phyloP scores from a whole-genome alignment of 495 filamentous ascomycete species.

The Lentithecium fluviatile region DNA sequence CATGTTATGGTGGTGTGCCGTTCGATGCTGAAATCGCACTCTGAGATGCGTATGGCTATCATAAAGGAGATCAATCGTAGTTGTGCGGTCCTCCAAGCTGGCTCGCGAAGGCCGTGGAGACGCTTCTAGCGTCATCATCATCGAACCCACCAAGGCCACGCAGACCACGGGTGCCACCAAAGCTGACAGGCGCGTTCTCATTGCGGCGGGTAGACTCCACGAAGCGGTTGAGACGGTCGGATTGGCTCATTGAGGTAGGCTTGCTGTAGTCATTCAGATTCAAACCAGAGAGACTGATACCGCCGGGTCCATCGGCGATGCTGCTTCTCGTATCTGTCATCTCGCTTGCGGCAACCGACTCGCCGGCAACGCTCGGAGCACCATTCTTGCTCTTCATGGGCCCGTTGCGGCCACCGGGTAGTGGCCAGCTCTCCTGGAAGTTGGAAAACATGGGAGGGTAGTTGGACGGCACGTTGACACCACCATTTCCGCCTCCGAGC shows the following conservation, averaged over 20 bases:
- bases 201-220: slow-evolving; percentile 75
- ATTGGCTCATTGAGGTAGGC: slow-evolving; percentile 80
- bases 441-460: slow-evolving; percentile 95
- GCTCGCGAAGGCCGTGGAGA: slow-evolving; percentile 93
- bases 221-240: slow-evolving; percentile 79
- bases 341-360: slow-evolving; percentile 86
- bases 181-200: slow-evolving; percentile 45
- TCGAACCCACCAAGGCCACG: slow-evolving; percentile 31
- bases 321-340: slow-evolving; percentile 74
- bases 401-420: slow-evolving; percentile 55
- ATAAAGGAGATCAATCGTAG: slow-evolving; percentile 70
- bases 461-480: slow-evolving; percentile 72
- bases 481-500: slow-evolving; percentile 54
- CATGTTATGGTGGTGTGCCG: no score
- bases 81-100: slow-evolving; percentile 80
- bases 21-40: no score
- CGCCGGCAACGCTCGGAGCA: slow-evolving; percentile 79
- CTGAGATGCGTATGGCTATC: background rate
- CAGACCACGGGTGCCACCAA: slow-evolving; percentile 49
- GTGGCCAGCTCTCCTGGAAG: slow-evolving; percentile 88
- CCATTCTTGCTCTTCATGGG: slow-evolving; percentile 56
- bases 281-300: slow-evolving; percentile 80
- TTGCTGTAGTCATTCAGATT: slow-evolving; percentile 73
- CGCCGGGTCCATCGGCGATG: slow-evolving; percentile 67
- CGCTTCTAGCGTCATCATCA: slow-evolving; percentile 92